Base-by-base conservation (phyloP, 2,329 filamentous ascomycete genomes). In the Aspergillus latus region DNA sequence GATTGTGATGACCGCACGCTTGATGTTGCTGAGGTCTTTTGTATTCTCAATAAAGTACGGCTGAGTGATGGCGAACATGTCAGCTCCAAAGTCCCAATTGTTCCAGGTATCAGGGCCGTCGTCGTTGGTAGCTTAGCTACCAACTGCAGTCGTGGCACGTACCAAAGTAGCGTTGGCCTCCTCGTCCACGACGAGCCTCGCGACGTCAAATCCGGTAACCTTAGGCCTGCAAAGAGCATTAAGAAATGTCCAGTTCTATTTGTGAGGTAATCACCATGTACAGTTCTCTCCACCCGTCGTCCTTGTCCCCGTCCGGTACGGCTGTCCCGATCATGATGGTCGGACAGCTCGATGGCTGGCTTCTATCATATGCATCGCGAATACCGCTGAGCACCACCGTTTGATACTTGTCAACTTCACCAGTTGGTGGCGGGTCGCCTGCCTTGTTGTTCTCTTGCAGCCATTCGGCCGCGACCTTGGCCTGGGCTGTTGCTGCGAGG, bases 391-490 rank as follows among this genome's bases (percentile, higher is more conserved):
- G 8, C 3, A 49, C 7, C 1, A 39, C 28, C 32, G 4, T 37
- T 11, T 49, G 46, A 1, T 7, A 16, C 2, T 32, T 13, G 46
- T 49, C 46, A 11, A 49, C 46, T n/a, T 39, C 8, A 0, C 46
- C 46, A 4, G 16, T 21, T n/a, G 46, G 46, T 10, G 46, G 46
- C 8, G 16, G 0, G 4, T 37, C 34, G 32, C 46, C 46, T 15
- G 11, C 21, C n/a, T 21, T 26, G 32, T 49, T 15, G 13, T 39
- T 49, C 10, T 16, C 15, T 16, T 49, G 46, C 7, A 49, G 46
- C 46, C 46, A 49, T 49, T 49, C 46, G 16, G 46, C 10, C 0
- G 46, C 46, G 32, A 49, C 46, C 39, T 39, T 49, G 10, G 46
- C 46, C 28, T 44, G 42, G 4, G 42, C 42, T 42, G 39, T 21